These are phyloP conservation scores for Isoetes engelmannii DNA, from an alignment of 83 land plant genomes.

Conservation along the genomic window DNA sequence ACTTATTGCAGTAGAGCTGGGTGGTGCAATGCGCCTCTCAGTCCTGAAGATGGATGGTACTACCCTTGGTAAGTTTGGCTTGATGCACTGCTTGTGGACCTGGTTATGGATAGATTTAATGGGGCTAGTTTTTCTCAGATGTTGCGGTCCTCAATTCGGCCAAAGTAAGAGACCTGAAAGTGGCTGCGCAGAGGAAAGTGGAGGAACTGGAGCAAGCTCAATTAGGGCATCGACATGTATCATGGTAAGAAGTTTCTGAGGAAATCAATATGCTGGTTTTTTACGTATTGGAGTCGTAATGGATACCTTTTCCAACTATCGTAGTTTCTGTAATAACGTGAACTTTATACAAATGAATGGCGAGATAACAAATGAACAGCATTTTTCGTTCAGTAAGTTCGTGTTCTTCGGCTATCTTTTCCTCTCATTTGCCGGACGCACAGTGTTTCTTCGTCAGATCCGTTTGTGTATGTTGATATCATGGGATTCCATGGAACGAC, in stretches of 20 bases:
- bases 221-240: slow-evolving; percentile 90
- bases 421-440: too few relatives aligned
- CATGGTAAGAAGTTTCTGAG: slow-evolving; percentile 44
- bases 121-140: slow-evolving; percentile 30
- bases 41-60: slow-evolving; percentile 65
- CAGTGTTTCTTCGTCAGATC: too few relatives aligned
- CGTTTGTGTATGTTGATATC: neutral
- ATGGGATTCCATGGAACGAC: neutral
- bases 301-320: too few relatives aligned
- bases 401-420: too few relatives aligned
- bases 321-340: too few relatives aligned
- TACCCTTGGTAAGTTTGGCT: slow-evolving; percentile 43
- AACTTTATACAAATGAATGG: too few relatives aligned
- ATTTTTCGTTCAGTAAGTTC: too few relatives aligned
- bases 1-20: slow-evolving; percentile 76
- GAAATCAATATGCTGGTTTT: too few relatives aligned
- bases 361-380: too few relatives aligned
- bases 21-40: slow-evolving; percentile 85
- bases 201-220: slow-evolving; percentile 62
- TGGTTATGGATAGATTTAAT: neutral
- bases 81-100: neutral
- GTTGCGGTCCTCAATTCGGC: slow-evolving; percentile 70
- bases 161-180: slow-evolving; percentile 69
- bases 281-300: too few relatives aligned
- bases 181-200: slow-evolving; percentile 53